A percentile compares a stretch with the other conserved stretches of the same genome.
Evolutionary conservation across 768 basidiomycete species (phyloP).

Genomic region (Pulveroboletus sp.): DNA sequence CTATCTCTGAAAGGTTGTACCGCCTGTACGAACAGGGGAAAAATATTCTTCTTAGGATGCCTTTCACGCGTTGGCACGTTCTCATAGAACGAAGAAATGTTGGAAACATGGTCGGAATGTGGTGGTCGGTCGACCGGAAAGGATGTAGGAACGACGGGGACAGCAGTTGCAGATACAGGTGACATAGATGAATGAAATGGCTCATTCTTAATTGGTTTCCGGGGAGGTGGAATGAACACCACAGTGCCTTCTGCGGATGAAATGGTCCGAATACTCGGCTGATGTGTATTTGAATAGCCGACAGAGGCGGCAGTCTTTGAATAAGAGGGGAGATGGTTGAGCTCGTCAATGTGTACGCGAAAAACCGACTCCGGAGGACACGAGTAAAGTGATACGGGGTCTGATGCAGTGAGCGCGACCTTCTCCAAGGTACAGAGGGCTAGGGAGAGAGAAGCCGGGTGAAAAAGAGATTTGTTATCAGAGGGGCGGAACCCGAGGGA

Average conservation of each 20-base stretch:
- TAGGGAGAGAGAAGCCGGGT: conserved; percentile 38
- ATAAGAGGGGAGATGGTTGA: conserved; percentile 5
- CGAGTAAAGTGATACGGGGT: conserved; percentile 26
- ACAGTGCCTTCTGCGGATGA: conserved; percentile 11
- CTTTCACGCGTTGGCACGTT: neutral
- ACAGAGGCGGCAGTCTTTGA: neutral
- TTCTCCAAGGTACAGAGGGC: conserved; percentile 33
- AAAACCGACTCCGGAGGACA: conserved; percentile 24
- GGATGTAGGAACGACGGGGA: neutral
- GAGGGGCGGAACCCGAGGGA: conserved; percentile 26
- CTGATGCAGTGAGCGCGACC: conserved; percentile 3
- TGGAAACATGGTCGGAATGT: neutral
- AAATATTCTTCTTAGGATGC: neutral
- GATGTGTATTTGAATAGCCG: neutral
- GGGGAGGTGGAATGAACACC: conserved; percentile 18
- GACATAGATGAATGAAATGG: neutral
- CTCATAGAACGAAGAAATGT: conserved; percentile 19
- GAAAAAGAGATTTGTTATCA: conserved; percentile 31
- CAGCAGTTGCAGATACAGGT: neutral
- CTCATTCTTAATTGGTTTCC: neutral
- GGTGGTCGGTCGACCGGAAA: neutral
- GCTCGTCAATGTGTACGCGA: conserved; percentile 23
- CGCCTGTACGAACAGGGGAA: conserved; percentile 19
- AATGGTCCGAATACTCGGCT: conserved; percentile 1
- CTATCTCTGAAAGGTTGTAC: conserved; percentile 12